These are phyloP conservation scores for Ilyonectria robusta DNA, from an alignment of 2,329 filamentous ascomycete genomes.

Conservation along the genomic window DNA sequence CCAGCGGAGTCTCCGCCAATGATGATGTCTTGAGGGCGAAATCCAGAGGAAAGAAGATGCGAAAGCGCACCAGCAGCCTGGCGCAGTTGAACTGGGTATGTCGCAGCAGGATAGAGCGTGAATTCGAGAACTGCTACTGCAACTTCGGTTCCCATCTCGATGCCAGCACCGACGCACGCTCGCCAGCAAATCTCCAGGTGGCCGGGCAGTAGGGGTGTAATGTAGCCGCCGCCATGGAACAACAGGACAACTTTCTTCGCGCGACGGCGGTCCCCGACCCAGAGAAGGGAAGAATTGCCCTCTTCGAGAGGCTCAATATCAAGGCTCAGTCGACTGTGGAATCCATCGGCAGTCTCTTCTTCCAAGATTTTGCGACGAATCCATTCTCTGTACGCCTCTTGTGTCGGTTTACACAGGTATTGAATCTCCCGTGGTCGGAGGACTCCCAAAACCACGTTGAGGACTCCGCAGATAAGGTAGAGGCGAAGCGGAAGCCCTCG, in stretches of 20 bases:
- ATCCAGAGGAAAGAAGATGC: constrained; percentile 40
- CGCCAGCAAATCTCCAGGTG: constrained; percentile 8
- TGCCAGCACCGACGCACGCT: constrained; percentile 11
- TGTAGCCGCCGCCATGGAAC: constrained; percentile 7
- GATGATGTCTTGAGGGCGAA: constrained; percentile 44
- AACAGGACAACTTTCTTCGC: constrained; percentile 8
- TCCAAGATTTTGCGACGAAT: constrained; percentile 5
- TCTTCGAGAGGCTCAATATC: constrained; percentile 24
- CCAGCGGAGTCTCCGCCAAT: constrained; percentile 54
- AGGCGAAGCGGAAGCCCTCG: constrained; percentile 4
- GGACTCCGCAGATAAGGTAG: constrained; percentile 18
- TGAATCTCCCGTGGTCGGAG: constrained; percentile 25
- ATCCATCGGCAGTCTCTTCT: background rate
- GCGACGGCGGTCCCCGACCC: background rate
- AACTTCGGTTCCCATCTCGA: constrained; percentile 16
- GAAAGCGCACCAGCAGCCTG: constrained; percentile 46
- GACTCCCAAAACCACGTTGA: constrained; percentile 11
- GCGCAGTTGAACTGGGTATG: constrained; percentile 46
- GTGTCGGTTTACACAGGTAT: constrained; percentile 18
- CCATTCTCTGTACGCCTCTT: constrained; percentile 21
- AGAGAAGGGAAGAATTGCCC: background rate
- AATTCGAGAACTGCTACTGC: constrained; percentile 50
- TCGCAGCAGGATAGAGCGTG: constrained; percentile 45
- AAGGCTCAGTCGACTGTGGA: background rate
- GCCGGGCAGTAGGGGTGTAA: background rate